These are phyloP conservation scores for Globisporangium viniferum DNA, from an alignment of 352 stramenopile species.

Conservation along the genomic window DNA sequence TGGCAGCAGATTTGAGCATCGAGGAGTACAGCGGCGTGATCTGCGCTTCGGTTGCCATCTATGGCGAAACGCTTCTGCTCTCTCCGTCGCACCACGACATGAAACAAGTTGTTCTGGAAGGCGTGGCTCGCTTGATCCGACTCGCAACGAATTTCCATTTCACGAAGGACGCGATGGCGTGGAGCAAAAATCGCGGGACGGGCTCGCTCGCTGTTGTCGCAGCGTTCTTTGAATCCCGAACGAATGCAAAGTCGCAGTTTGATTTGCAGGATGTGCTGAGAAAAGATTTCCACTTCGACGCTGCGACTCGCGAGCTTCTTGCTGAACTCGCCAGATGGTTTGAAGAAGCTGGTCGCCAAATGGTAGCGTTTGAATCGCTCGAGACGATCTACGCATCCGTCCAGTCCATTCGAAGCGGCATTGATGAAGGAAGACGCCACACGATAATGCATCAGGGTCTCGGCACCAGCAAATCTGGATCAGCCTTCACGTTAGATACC, in stretches of 20 bases:
- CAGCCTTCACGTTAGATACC: not conserved
- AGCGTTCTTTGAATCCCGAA: slow-evolving; percentile 27
- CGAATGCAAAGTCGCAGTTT: slow-evolving; percentile 24
- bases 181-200: slow-evolving; percentile 47
- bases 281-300: slow-evolving; percentile 36
- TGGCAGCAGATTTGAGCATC: slow-evolving; percentile 30
- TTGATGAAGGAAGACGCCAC: not conserved
- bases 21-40: slow-evolving; percentile 42
- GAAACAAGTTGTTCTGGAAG: slow-evolving; percentile 50
- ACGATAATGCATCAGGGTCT: not conserved
- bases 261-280: slow-evolving; percentile 53
- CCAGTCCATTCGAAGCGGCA: slow-evolving; percentile 22
- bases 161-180: slow-evolving; percentile 53
- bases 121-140: slow-evolving; percentile 46
- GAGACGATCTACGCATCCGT: slow-evolving; percentile 48
- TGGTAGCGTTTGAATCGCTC: slow-evolving; percentile 57
- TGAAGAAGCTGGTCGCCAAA: slow-evolving; percentile 42
- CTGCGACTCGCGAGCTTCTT: slow-evolving; percentile 30
- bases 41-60: slow-evolving; percentile 48
- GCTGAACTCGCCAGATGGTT: slow-evolving; percentile 41
- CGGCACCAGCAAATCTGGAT: not conserved
- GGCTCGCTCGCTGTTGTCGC: slow-evolving; percentile 33
- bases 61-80: slow-evolving; percentile 34
- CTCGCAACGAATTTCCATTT: slow-evolving; percentile 64
- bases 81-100: slow-evolving; percentile 45